Evolutionary conservation across 768 basidiomycete genomes (phyloP).

Genomic region (Lanmaoa pseudosensibilis): DNA sequence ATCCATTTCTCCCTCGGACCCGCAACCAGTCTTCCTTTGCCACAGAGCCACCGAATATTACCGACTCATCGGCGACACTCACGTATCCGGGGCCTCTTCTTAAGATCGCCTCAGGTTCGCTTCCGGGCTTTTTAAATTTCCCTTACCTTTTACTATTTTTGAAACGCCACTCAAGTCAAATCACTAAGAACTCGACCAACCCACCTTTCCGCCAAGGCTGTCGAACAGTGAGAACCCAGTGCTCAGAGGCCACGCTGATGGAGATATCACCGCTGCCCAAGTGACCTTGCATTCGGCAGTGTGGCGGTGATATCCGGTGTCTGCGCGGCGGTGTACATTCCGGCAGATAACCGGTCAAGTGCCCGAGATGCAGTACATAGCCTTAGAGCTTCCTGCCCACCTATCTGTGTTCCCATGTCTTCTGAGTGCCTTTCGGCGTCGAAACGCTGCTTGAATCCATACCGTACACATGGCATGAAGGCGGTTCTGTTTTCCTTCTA

Average conservation of each 20-base stretch:
- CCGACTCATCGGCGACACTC: conserved; percentile 3
- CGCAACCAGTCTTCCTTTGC: conserved; percentile 15
- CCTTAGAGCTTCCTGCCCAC: no score
- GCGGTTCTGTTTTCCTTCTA: neutral
- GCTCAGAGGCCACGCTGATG: neutral
- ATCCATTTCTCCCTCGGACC: conserved; percentile 24
- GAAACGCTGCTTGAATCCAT: neutral
- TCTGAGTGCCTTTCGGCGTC: neutral
- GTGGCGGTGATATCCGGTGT: conserved; percentile 15
- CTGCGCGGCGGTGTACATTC: conserved; percentile 7
- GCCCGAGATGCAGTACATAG: no score
- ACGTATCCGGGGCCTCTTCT: neutral
- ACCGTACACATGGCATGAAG: no score
- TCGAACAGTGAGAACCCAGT: neutral
- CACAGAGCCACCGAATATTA: conserved; percentile 14
- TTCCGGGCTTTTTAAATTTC: conserved; percentile 6
- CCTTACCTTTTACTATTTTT: conserved; percentile 7
- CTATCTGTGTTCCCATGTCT: neutral
- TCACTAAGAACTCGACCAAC: neutral
- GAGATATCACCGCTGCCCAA: neutral
- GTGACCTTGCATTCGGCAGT: neutral
- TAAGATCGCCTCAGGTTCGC: conserved; percentile 18
- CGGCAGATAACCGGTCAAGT: neutral
- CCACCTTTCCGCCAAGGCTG: neutral
- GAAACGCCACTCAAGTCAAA: conserved; percentile 11